A percentile compares a stretch with the other conserved stretches of the same genome.
These are phyloP conservation scores for Aspergillus affinis DNA, from an alignment of 495 filamentous ascomycete genomes.

Conservation along the genomic window DNA sequence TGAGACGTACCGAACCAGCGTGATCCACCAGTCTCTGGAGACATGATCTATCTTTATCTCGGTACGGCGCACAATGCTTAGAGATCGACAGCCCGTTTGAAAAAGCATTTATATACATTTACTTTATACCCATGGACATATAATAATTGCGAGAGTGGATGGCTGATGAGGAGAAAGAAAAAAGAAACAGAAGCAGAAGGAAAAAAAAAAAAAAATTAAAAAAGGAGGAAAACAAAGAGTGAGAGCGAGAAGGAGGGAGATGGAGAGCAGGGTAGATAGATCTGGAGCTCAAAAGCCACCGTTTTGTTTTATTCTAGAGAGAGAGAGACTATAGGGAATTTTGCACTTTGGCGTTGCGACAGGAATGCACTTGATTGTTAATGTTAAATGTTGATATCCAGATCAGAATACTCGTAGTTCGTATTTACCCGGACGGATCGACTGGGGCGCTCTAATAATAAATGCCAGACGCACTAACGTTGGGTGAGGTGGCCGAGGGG, in stretches of 20 bases:
- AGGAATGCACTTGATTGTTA: neutral
- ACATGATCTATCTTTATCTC: conserved; percentile 19
- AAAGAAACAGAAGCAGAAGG: neutral
- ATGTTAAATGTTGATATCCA: no score
- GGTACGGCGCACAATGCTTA: neutral
- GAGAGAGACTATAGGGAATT: neutral
- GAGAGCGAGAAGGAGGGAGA: neutral
- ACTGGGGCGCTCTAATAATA: neutral
- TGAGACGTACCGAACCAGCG: conserved; percentile 59
- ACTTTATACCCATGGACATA: neutral
- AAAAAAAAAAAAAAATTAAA: no score
- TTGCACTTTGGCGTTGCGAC: neutral
- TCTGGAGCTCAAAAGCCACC: neutral
- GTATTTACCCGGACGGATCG: no score
- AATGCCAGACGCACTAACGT: neutral
- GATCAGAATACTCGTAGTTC: no score
- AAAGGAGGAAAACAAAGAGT: neutral
- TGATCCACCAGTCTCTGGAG: conserved; percentile 37
- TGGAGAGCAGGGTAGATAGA: neutral
- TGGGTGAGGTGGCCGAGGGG: neutral
- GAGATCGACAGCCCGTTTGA: neutral
- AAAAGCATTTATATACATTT: neutral
- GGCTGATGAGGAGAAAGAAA: neutral
- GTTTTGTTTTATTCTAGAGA: neutral
- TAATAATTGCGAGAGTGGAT: neutral